phyloP scores from a whole-genome alignment of 345 rosid species.

The Capsella bursapastoris region DNA sequence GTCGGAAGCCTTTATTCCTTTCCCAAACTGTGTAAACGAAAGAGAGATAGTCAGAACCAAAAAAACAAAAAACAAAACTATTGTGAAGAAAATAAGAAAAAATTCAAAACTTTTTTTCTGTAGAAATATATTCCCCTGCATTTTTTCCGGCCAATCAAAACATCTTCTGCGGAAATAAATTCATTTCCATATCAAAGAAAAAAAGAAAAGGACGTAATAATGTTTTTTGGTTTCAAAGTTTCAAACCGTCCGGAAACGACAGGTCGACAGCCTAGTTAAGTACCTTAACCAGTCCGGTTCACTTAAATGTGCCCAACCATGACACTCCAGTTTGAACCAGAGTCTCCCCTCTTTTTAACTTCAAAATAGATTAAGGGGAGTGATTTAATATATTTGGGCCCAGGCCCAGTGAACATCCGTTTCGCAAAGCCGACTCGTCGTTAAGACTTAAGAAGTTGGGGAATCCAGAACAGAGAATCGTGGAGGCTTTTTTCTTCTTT shows the following conservation, averaged over 20 bases:
- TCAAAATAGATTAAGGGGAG: neutral
- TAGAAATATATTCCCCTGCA: neutral
- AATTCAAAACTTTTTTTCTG: neutral
- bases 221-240: neutral
- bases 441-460: neutral
- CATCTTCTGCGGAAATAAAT: neutral
- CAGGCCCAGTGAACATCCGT: neutral
- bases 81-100: neutral
- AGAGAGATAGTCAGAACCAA: constrained; percentile 5
- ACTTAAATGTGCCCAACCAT: neutral
- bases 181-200: neutral
- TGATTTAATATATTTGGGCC: neutral
- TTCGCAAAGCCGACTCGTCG: neutral
- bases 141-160: neutral
- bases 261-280: neutral
- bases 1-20: constrained; percentile 44
- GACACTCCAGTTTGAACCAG: neutral
- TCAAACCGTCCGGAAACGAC: neutral
- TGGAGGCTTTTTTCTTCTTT: neutral
- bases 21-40: constrained; percentile 30
- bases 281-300: neutral
- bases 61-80: neutral
- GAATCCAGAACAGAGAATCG: neutral
- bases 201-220: neutral
- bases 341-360: too few relatives aligned